A percentile compares a stretch with the other conserved stretches of the same genome.
These are phyloP conservation scores for Lactarius sp. DNA, from an alignment of 768 basidiomycete genomes.

Conservation along the genomic window DNA sequence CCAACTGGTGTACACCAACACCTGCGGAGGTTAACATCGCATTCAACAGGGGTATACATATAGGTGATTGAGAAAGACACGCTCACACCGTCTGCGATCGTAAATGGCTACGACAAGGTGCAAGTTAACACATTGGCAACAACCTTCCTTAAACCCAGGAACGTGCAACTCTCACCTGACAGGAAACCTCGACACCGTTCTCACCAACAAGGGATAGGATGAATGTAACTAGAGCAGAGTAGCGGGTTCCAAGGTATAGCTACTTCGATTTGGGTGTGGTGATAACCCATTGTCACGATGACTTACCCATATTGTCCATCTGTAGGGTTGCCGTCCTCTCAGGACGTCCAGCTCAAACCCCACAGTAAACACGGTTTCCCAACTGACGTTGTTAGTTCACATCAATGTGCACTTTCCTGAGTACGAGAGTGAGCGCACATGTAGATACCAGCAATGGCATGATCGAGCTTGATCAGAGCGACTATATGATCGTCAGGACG, in stretches of 20 bases:
- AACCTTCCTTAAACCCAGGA: neutral
- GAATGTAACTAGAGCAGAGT: neutral
- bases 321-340: neutral
- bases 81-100: neutral
- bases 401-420: neutral
- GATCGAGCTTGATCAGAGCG: neutral
- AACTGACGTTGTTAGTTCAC: neutral
- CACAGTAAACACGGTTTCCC: neutral
- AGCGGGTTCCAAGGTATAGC: neutral
- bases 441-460: conserved; percentile 4
- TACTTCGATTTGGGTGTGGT: neutral
- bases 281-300: neutral
- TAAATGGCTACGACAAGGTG: neutral
- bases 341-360: neutral
- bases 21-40: neutral
- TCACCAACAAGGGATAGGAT: neutral
- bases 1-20: neutral
- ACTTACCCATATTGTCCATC: neutral
- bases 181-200: neutral
- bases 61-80: too few species aligned
- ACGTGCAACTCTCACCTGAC: neutral
- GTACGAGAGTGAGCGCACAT: neutral
- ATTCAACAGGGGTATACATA: neutral
- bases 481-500: neutral
- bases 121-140: neutral